Conservation (phyloP, 352 stramenopile genomes). For the Pythium biforme region DNA sequence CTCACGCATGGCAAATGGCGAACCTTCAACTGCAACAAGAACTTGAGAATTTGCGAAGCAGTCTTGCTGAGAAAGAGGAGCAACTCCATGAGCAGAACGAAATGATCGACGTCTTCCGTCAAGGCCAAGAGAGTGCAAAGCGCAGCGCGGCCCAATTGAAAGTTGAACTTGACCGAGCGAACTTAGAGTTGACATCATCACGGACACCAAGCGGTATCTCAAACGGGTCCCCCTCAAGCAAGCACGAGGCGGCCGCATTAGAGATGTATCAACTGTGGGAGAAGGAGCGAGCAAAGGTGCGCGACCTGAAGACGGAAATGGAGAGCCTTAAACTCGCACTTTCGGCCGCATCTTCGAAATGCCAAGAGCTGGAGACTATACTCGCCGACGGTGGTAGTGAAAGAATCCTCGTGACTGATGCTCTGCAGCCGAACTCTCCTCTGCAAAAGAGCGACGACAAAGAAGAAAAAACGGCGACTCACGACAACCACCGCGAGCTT, state of each 20-base stretch:
- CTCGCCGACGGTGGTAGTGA: not conserved
- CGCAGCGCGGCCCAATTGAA: slow-evolving; percentile 15
- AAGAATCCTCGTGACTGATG: not conserved
- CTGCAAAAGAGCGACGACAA: not conserved
- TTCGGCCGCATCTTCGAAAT: not conserved
- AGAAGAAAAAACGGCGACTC: not conserved
- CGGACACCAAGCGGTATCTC: not conserved
- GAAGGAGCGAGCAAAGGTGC: slow-evolving; percentile 27
- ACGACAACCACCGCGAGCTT: slow-evolving; percentile 2
- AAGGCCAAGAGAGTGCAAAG: slow-evolving; percentile 25
- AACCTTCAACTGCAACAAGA: slow-evolving; percentile 35
- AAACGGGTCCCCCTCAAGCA: slow-evolving; percentile 2
- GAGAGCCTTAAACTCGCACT: slow-evolving; percentile 1
- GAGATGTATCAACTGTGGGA: slow-evolving; percentile 33
- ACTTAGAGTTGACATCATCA: slow-evolving; percentile 3
- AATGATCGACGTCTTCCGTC: slow-evolving; percentile 31
- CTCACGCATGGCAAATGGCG: slow-evolving; percentile 33
- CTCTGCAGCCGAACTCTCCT: not conserved
- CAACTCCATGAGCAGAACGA: slow-evolving; percentile 34
- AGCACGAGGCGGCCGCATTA: slow-evolving; percentile 24
- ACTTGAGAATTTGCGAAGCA: slow-evolving; percentile 25
- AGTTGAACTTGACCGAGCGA: slow-evolving; percentile 3
- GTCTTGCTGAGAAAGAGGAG: slow-evolving; percentile 26
- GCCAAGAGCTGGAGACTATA: not conserved
- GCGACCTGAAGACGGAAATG: slow-evolving; percentile 19